phyloP scores from a whole-genome alignment of 2,329 filamentous ascomycete genomes.

The Penicillium sp. region DNA sequence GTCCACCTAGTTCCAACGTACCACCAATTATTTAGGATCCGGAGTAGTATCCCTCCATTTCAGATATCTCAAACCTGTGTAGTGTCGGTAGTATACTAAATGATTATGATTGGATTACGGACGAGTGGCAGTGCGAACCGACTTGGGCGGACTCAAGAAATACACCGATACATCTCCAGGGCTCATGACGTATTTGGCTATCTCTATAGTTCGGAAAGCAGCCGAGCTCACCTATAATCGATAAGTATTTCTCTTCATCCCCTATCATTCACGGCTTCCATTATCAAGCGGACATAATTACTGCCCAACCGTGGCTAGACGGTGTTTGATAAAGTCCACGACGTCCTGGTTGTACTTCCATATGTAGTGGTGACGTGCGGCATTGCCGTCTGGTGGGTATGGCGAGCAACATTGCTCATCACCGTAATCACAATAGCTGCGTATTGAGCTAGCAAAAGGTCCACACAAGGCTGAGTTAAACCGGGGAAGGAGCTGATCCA shows the following conservation, averaged over 20 bases:
- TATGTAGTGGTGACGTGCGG: constrained; percentile 14
- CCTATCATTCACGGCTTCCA: not conserved
- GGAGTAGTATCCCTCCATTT: not conserved
- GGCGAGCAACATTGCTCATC: constrained; percentile 14
- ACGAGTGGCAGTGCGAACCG: not conserved
- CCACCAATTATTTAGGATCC: not conserved
- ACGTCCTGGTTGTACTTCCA: constrained; percentile 15
- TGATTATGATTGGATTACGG: not conserved
- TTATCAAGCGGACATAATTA: not conserved
- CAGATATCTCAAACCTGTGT: not conserved
- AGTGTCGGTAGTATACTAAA: not conserved
- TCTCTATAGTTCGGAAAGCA: not conserved
- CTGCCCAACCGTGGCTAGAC: not conserved
- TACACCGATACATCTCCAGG: not conserved
- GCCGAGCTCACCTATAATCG: not conserved
- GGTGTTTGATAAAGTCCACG: constrained; percentile 18
- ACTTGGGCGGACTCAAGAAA: not conserved
- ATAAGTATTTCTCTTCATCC: not conserved
- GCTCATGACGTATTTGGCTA: not conserved
- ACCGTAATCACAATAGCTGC: constrained; percentile 18
- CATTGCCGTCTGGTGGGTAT: constrained; percentile 9
- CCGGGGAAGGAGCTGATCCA: constrained; percentile 2
- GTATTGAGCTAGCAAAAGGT: constrained; percentile 15
- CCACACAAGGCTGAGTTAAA: constrained; percentile 12
- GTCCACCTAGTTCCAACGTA: not conserved